Percentiles rank a stretch among this genome's conserved stretches.
phyloP scores from a whole-genome alignment of 1,139 yeast genomes.

The Eremothecium coryli region DNA sequence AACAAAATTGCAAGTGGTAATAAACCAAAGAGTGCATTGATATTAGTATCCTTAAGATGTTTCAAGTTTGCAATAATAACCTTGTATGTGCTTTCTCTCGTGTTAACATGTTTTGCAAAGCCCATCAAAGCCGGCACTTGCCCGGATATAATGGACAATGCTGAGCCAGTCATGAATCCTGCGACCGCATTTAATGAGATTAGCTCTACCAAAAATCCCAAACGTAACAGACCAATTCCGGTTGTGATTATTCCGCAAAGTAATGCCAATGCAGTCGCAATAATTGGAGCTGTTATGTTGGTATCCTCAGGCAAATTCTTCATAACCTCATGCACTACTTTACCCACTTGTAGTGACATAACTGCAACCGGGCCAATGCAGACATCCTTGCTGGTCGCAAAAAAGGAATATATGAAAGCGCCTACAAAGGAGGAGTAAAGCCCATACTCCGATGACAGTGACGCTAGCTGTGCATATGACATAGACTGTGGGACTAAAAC shows the following conservation, averaged over 20 bases:
- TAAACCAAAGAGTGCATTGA: constrained; percentile 87
- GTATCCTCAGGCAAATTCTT: constrained; percentile 36
- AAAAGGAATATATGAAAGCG: constrained; percentile 76
- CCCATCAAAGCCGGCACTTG: constrained; percentile 89
- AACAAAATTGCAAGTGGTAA: constrained; percentile 62
- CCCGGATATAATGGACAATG: constrained; percentile 69
- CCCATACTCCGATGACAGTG: constrained; percentile 75
- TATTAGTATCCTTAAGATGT: constrained; percentile 53
- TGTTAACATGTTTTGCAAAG: constrained; percentile 51
- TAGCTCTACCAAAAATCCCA: constrained; percentile 82
- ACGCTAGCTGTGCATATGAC: constrained; percentile 89
- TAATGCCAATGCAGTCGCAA: constrained; percentile 73
- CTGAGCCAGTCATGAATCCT: constrained; percentile 95
- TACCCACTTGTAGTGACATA: constrained; percentile 81
- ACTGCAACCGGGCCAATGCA: constrained; percentile 97
- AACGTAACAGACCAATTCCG: constrained; percentile 71
- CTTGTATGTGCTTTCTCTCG: constrained; percentile 59
- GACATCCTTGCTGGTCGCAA: constrained; percentile 93
- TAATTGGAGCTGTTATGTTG: constrained; percentile 43
- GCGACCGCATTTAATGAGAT: constrained; percentile 88
- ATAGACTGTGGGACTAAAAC: constrained; percentile 92
- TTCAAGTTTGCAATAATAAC: constrained; percentile 68
- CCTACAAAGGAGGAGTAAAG: constrained; percentile 89
- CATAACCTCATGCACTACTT: constrained; percentile 61
- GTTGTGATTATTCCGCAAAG: constrained; percentile 79